phyloP scores from a whole-genome alignment of 2,329 filamentous ascomycete species.

The Teratosphaeria pseudoeucalypti region DNA sequence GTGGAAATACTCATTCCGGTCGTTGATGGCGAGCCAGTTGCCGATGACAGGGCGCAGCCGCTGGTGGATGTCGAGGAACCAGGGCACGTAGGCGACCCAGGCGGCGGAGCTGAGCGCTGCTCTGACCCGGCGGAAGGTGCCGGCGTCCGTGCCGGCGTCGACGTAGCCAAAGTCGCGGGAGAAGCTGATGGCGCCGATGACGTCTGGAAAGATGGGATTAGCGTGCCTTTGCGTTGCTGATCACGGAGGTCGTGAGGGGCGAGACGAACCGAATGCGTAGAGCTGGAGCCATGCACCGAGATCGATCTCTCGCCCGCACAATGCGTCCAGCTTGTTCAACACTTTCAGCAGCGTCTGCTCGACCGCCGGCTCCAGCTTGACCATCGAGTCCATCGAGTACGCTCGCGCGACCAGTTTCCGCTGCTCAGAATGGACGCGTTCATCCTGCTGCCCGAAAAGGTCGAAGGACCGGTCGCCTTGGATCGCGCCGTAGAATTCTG shows the following conservation, averaged over 20 bases:
- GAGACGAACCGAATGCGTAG: conserved; percentile 48
- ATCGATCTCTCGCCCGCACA: conserved; percentile 40
- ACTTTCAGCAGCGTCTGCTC: conserved; percentile 27
- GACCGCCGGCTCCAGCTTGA: conserved; percentile 29
- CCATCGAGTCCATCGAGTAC: conserved; percentile 27
- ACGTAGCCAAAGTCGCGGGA: conserved; percentile 7
- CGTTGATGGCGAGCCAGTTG: not conserved
- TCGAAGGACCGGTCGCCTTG: conserved; percentile 14
- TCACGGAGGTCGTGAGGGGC: not conserved
- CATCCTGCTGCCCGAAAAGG: conserved; percentile 28
- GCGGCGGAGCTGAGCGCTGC: conserved; percentile 19
- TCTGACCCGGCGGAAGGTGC: conserved; percentile 25
- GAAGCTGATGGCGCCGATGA: conserved; percentile 44
- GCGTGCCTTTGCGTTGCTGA: not conserved
- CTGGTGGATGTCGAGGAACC: conserved; percentile 24
- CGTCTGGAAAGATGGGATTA: conserved; percentile 35
- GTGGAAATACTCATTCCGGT: not conserved
- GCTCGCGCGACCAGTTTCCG: conserved; percentile 24
- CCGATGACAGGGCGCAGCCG: conserved; percentile 24
- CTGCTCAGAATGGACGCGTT: conserved; percentile 26
- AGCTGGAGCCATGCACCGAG: conserved; percentile 64
- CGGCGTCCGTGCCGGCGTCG: conserved; percentile 12
- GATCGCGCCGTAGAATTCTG: not conserved
- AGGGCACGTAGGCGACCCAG: conserved; percentile 30
- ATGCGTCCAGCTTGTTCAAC: conserved; percentile 23